Base-by-base conservation (phyloP, 352 stramenopile genomes). In the Pythium guiyangense region DNA sequence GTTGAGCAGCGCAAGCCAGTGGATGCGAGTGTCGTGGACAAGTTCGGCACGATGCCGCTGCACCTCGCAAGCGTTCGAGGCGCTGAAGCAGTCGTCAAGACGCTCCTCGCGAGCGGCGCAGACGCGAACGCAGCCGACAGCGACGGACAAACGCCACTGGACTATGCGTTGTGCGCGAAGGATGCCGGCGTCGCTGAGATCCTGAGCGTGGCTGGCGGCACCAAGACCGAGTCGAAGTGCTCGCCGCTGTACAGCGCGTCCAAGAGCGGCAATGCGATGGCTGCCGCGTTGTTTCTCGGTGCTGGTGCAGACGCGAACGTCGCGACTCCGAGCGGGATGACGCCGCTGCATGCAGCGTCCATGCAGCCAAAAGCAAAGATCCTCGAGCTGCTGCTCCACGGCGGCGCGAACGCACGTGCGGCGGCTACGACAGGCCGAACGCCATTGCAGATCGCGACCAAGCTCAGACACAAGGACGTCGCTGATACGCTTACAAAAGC, bases 381-480 rank as follows among this genome's bases (percentile, higher is more conserved):
- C 15, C 5, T 46, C 2, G 9, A 46, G 1, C 6, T 46, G 40
- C 40, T 46, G 17, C 40, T 46, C 5, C 26, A 1, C 17, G 18
- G 15, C 42, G 48, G 48, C n/a, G 48, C 48, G 27, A 53, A 53
- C 12, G 27, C 18, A 6, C 40, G 17, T 20, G 40, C 14, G n/a
- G 14, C 6, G 29, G 17, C 29, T 18, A 17, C 15, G 26, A 39
- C 48, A 43, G 35, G 18, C 4, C 27, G 31, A 37, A 44, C 48
- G 15, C 48, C 27, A 18, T 6, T 53, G 29, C 48, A 53, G 48
- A 43, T 53, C 29, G 48, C 48, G 9, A 53, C 18, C 2, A 53
- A 53, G 31, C 17, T 53, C 26, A 27, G 18, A 4, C 48, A 53
- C 29, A 8, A 53, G 29, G 27, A 12, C 15, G n/a, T 53, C 48